Evolutionary conservation across 495 filamentous ascomycete genomes (phyloP).

Genomic region (Emericellopsis terricola): DNA sequence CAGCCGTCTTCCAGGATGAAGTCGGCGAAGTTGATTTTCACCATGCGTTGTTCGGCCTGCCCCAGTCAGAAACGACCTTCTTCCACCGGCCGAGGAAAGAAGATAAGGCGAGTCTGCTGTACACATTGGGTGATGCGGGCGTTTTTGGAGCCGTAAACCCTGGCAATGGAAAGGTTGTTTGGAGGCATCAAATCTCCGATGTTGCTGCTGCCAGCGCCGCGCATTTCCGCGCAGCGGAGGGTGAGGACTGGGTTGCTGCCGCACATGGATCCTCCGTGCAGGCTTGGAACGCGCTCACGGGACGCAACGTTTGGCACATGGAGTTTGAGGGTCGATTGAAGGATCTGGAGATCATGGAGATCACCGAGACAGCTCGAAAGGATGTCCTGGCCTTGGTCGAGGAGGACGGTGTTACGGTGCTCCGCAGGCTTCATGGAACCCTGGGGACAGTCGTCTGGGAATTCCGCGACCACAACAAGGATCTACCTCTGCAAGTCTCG

Average conservation of each 20-base stretch:
- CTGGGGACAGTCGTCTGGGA: conserved; percentile 69
- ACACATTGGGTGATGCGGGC: conserved; percentile 67
- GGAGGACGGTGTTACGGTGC: conserved; percentile 32
- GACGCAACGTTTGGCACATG: conserved; percentile 57
- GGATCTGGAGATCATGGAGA: conserved; percentile 67
- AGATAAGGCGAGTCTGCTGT: conserved; percentile 77
- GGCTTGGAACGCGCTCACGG: conserved; percentile 72
- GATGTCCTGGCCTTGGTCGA: conserved; percentile 55
- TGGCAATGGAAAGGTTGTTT: conserved; percentile 63
- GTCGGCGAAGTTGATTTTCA: conserved; percentile 89
- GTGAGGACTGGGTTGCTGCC: conserved; percentile 52
- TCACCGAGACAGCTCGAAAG: conserved; percentile 43
- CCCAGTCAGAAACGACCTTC: conserved; percentile 70
- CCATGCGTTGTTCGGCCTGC: conserved; percentile 68
- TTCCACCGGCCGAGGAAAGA: conserved; percentile 71
- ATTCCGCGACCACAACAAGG: conserved; percentile 44
- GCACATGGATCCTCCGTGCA: conserved; percentile 47
- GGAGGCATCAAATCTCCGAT: conserved; percentile 51
- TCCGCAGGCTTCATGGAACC: conserved; percentile 52
- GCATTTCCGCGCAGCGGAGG: conserved; percentile 54
- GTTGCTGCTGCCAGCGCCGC: conserved; percentile 22
- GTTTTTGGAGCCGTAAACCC: conserved; percentile 83
- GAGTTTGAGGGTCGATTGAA: conserved; percentile 38
- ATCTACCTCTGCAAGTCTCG: conserved; percentile 62
- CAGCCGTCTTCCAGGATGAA: conserved; percentile 76